Conservation (phyloP, 176 grass and related monocot genomes). For the Oryza meyeriana region DNA sequence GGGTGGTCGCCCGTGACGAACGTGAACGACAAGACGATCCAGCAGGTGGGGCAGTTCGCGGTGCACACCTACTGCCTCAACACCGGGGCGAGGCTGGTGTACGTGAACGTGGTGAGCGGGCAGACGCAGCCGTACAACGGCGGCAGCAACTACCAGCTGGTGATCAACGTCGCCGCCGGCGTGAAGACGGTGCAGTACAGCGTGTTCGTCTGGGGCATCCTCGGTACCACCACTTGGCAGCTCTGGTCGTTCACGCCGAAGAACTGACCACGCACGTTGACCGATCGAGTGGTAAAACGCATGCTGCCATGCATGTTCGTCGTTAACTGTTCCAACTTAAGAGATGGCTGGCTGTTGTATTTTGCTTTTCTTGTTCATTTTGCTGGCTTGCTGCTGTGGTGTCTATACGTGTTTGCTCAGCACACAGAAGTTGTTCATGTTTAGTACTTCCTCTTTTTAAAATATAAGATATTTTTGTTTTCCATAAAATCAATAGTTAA, state of each 20-base stretch:
- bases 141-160: slow-evolving; percentile 30
- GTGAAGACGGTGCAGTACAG: not conserved
- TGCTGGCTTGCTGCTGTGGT: no score
- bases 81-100: not conserved
- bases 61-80: slow-evolving; percentile 10
- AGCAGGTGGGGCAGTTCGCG: slow-evolving; percentile 36
- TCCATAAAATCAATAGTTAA: no score
- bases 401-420: no score
- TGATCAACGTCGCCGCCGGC: slow-evolving; percentile 14
- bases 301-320: no score
- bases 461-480: no score
- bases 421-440: no score
- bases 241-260: slow-evolving; percentile 25
- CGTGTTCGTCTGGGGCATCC: slow-evolving; percentile 33
- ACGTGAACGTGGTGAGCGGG: slow-evolving; percentile 19
- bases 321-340: no score
- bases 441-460: no score
- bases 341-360: no score
- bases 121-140: slow-evolving; percentile 17
- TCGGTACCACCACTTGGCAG: slow-evolving; percentile 17
- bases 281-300: no score
- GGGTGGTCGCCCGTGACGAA: slow-evolving; percentile 27
- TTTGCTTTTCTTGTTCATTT: no score
- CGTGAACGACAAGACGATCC: slow-evolving; percentile 7
- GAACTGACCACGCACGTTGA: no score